Base-by-base conservation (phyloP, 352 stramenopile genomes). In the Globisporangium carolinianum region DNA sequence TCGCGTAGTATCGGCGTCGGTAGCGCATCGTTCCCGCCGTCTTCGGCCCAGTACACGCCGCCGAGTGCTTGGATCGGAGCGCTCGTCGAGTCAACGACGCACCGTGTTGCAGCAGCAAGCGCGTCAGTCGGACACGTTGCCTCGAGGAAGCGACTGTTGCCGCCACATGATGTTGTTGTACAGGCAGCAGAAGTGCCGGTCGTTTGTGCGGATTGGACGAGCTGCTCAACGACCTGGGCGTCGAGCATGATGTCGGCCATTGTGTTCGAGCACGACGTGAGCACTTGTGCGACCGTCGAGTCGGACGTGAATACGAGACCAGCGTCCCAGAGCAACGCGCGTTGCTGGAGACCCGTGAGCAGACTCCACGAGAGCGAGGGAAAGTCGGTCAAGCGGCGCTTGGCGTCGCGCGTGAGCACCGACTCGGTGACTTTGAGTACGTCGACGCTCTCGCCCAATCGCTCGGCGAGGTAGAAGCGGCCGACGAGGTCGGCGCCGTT, bases 321-420 rank as follows among this genome's bases (percentile, higher is more conserved):
- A 0, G 73, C 69, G 68, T 90, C 79, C 79, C 79, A 90, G 51
- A 90, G 70, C 57, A 90, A 60, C 48, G 79, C 79, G 58, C 79
- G 79, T 59, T 90, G 79, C 58, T 83, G 75, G 57, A 88, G 62
- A 0, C 77, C 77, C 11, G 79, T 81, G 49, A 90, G 65, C 4
- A 54, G 11, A 5, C 45, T 14, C 47, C 65, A 72, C 8, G 18
- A 24, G 14, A 67, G 54, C 38, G 51, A 47, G 12, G 12, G 37
- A 18, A 43, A 41, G 15, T 55, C 42, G 17, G 45, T 53, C 43
- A 72, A 52, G 3, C 51, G 55, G 36, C 32, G 49, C 39, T 61
- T 49, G 48, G 61, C 77, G 69, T 87, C 5, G 63, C 39, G 43
- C 82, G 67, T 76, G 5, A 90, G 69, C 4, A 60, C 64, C 24